A percentile compares a stretch with the other conserved stretches of the same genome.
Evolutionary conservation across 148 eudicot genomes (phyloP).

Genomic region (Chenopodium quinoa): DNA sequence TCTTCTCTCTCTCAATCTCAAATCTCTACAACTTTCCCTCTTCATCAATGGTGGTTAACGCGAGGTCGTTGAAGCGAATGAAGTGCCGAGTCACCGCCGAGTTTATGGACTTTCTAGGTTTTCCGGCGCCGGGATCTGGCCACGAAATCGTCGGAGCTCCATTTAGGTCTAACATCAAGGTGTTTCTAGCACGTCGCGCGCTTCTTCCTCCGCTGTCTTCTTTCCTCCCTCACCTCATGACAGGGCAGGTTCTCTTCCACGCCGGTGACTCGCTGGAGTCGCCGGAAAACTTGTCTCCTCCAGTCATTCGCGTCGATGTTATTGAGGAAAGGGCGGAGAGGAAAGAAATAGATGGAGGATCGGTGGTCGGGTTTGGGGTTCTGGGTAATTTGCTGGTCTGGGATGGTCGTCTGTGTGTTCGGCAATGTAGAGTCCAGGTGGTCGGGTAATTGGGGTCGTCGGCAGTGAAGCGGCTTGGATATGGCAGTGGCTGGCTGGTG

Average conservation of each 20-base stretch:
- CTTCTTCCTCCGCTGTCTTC: slow-evolving; percentile 58
- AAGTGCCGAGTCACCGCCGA: slow-evolving; percentile 89
- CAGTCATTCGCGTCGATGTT: slow-evolving; percentile 59
- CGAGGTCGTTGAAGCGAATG: slow-evolving; percentile 66
- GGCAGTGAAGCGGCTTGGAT: too few relatives aligned
- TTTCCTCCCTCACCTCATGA: slow-evolving; percentile 57
- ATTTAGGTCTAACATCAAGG: slow-evolving; percentile 53
- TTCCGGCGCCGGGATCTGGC: slow-evolving; percentile 39
- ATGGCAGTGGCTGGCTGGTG: too few relatives aligned
- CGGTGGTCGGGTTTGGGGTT: too few relatives aligned
- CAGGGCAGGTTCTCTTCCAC: slow-evolving; percentile 78
- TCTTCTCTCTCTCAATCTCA: neutral
- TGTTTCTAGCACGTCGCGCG: slow-evolving; percentile 61
- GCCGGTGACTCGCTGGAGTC: slow-evolving; percentile 43
- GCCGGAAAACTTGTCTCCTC: slow-evolving; percentile 29
- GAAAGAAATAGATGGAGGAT: too few relatives aligned
- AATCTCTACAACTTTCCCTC: neutral
- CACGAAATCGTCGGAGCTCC: slow-evolving; percentile 33
- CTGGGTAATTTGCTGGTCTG: too few relatives aligned
- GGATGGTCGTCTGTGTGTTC: too few relatives aligned
- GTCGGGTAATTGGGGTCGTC: too few relatives aligned
- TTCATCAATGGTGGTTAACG: slow-evolving; percentile 68
- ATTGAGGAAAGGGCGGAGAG: slow-evolving; percentile 48
- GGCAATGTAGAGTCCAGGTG: too few relatives aligned
- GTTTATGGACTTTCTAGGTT: slow-evolving; percentile 56